Base-by-base conservation (phyloP, 164 flowering plant genomes). In the Paratinospora sagittata region DNA sequence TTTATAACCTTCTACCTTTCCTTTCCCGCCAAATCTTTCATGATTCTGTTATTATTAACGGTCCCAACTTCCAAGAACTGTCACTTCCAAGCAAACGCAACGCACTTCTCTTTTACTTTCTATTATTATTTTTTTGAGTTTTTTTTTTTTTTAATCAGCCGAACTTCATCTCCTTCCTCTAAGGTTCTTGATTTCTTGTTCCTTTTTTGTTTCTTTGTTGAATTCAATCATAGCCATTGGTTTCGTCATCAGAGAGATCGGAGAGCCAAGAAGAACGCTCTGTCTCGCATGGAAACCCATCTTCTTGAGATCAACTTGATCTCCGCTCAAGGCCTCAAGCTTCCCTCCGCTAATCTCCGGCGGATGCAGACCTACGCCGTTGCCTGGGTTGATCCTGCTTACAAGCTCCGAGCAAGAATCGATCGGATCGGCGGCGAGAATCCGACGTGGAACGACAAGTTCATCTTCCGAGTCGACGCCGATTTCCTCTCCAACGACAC, bases 371-470 rank as follows among this genome's bases (percentile, higher is more conserved):
- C 97, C 62, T 95, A 92, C 83, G 96, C 97, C 21, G 27, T 87
- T 72, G 87, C 79, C 14, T 95, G 86, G 83, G 74, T 90, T 65
- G 81, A 90, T 73, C 69, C 88, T 0, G 6, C 83, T 26, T 33
- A 60, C 72, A 90, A 89, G 82, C 88, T 92, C 67, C 89, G 93
- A 3, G 85, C 94, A 69, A 77, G 88, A 6, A 39, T 87, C 75
- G 97, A 92, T 76, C 70, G 73, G 2, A 26, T 84, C 73, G 97
- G 97, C 10, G 82, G 78, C 75, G 83, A 80, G 27, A 92, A 90
- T 81, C 97, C 97, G 3, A 88, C 94, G 24, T 95, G 98, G 97
- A 95, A 92, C 74, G 98, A 92, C 75, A 91, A 85, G 74, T 92
- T 90, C 82, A 71, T 92, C 78, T 95, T 95, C 77, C 81, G 82